These are phyloP conservation scores for Diaporthe helianthi DNA, from an alignment of 2,329 filamentous ascomycete species.

Conservation along the genomic window DNA sequence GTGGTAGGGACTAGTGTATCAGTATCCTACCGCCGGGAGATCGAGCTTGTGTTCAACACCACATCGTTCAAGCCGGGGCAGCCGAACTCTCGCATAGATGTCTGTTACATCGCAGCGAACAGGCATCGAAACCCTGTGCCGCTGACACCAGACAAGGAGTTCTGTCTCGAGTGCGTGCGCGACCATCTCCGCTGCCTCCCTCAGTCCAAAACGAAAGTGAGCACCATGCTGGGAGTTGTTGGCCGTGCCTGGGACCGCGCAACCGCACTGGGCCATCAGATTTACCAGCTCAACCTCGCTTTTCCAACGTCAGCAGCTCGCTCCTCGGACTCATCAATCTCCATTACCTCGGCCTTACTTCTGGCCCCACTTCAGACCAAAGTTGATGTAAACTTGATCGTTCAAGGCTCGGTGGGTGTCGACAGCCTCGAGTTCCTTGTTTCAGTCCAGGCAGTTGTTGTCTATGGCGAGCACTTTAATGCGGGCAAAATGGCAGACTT, in stretches of 20 bases:
- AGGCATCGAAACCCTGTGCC: constrained; percentile 60
- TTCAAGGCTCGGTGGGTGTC: constrained; percentile 55
- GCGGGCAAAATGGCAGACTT: constrained; percentile 78
- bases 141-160: constrained; percentile 71
- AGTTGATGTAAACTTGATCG: constrained; percentile 66
- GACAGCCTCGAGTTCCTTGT: constrained; percentile 63
- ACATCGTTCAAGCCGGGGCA: constrained; percentile 60
- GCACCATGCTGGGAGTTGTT: constrained; percentile 65
- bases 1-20: constrained; percentile 69
- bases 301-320: constrained; percentile 71
- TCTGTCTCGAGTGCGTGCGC: constrained; percentile 76
- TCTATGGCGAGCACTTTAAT: constrained; percentile 83
- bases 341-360: constrained; percentile 67
- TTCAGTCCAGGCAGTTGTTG: constrained; percentile 62
- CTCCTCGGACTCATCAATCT: constrained; percentile 69
- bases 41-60: constrained; percentile 76
- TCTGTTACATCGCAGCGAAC: constrained; percentile 72
- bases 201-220: constrained; percentile 63
- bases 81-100: constrained; percentile 65
- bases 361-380: constrained; percentile 72
- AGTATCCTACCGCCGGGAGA: constrained; percentile 74
- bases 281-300: constrained; percentile 66
- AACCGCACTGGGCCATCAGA: constrained; percentile 62
- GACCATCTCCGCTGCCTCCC: constrained; percentile 69
- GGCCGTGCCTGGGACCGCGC: constrained; percentile 72